A percentile compares a stretch with the other conserved stretches of the same genome.
These are phyloP conservation scores for Rubia yunnanensis DNA, from an alignment of 257 asterid genomes.

Conservation along the genomic window DNA sequence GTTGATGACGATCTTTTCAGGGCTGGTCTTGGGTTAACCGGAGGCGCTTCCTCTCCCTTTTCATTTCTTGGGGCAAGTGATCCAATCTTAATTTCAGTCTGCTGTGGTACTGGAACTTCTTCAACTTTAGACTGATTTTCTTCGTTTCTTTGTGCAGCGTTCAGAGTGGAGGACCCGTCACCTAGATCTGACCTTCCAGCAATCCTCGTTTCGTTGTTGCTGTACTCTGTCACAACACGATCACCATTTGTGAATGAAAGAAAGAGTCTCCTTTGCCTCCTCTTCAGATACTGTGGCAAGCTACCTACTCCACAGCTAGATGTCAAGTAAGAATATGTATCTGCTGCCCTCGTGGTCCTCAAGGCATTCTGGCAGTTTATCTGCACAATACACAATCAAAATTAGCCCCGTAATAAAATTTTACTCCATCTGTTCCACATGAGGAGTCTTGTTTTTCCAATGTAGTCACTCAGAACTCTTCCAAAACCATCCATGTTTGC, in stretches of 20 bases:
- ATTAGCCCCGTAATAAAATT: background rate
- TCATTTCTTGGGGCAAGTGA: constrained; percentile 18
- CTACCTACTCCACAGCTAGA: constrained; percentile 18
- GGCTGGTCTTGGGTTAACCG: too few species aligned
- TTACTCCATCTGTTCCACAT: too few species aligned
- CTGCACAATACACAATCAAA: constrained; percentile 24
- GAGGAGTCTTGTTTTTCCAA: too few species aligned
- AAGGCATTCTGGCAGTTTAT: constrained; percentile 32
- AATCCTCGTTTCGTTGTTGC: constrained; percentile 22
- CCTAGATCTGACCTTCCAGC: constrained; percentile 21
- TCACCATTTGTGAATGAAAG: constrained; percentile 39
- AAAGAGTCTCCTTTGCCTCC: constrained; percentile 23
- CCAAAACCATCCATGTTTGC: background rate
- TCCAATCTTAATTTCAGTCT: too few species aligned
- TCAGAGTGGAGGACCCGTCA: constrained; percentile 19
- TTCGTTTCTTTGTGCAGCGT: constrained; percentile 21
- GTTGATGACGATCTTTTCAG: constrained; percentile 63
- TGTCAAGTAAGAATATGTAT: constrained; percentile 21
- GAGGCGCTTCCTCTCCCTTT: constrained; percentile 23
- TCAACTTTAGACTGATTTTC: constrained; percentile 7
- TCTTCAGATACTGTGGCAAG: constrained; percentile 17
- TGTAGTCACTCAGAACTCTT: background rate
- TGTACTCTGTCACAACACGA: constrained; percentile 32
- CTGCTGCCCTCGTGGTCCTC: constrained; percentile 18
- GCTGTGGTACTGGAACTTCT: constrained; percentile 14